Conservation (phyloP, 768 basidiomycete species). For the Erythrobasidium yunnanense region DNA sequence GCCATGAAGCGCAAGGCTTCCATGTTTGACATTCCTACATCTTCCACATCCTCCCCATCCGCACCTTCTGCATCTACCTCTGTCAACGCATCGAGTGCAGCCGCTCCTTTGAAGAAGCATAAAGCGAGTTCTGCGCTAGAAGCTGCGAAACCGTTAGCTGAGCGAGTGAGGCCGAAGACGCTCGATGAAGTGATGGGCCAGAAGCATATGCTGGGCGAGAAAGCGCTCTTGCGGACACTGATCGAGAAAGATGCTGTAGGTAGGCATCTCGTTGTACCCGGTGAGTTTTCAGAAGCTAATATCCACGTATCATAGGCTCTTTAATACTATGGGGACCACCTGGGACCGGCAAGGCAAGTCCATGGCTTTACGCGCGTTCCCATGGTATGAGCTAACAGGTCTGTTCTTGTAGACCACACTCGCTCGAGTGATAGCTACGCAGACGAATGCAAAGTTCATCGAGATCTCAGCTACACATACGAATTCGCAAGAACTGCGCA, state of each 20-base stretch:
- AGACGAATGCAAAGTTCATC: slow-evolving; percentile 55
- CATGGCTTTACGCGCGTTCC: not conserved
- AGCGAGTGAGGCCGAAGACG: slow-evolving; percentile 56
- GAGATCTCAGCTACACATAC: slow-evolving; percentile 45
- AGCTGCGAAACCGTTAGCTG: slow-evolving; percentile 54
- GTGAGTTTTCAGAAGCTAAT: slow-evolving; percentile 37
- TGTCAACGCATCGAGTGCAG: not conserved
- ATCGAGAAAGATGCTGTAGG: slow-evolving; percentile 48
- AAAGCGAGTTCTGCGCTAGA: slow-evolving; percentile 38
- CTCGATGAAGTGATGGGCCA: slow-evolving; percentile 67
- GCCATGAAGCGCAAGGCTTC: slow-evolving; percentile 1
- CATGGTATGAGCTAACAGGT: slow-evolving; percentile 41
- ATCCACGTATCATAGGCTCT: not conserved
- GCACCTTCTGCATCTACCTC: too few species aligned
- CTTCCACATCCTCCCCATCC: too few species aligned
- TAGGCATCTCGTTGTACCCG: slow-evolving; percentile 45
- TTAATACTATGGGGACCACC: slow-evolving; percentile 56
- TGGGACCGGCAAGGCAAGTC: slow-evolving; percentile 41
- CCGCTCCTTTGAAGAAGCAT: not conserved
- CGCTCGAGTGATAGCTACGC: slow-evolving; percentile 57
- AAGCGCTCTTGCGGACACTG: slow-evolving; percentile 52
- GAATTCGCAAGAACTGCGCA: slow-evolving; percentile 56
- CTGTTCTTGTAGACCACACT: slow-evolving; percentile 54
- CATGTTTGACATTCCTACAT: not conserved
- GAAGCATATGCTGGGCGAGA: slow-evolving; percentile 51